Conservation (phyloP, 2,329 filamentous ascomycete genomes). For the Colletotrichum ledebouriae region DNA sequence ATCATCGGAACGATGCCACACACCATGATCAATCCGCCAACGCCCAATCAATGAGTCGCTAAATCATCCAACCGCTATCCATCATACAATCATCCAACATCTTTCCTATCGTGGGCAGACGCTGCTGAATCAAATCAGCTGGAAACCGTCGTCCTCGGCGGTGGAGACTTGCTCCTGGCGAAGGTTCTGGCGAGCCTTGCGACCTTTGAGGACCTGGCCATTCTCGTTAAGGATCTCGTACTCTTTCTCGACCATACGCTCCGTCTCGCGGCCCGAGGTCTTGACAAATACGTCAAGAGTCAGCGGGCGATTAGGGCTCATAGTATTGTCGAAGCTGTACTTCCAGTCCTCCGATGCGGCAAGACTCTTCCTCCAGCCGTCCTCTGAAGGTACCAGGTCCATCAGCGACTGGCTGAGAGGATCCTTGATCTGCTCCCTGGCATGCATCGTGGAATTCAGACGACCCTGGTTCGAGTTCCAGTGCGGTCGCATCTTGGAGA, state of each 20-base stretch:
- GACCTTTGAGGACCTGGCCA: slow-evolving; percentile 59
- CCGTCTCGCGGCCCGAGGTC: slow-evolving; percentile 55
- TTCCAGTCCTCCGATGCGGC: slow-evolving; percentile 52
- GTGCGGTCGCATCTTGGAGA: slow-evolving; percentile 53
- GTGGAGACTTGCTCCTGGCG: slow-evolving; percentile 49
- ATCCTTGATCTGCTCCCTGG: slow-evolving; percentile 54
- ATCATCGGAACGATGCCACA: background rate
- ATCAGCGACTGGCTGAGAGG: slow-evolving; percentile 52
- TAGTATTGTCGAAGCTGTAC: slow-evolving; percentile 59
- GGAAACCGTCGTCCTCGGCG: slow-evolving; percentile 57
- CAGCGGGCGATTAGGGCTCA: slow-evolving; percentile 55
- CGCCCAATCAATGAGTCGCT: slow-evolving; percentile 9
- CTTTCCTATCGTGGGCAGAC: background rate
- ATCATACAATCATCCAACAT: slow-evolving; percentile 4
- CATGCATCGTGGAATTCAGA: slow-evolving; percentile 52
- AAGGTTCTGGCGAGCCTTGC: slow-evolving; percentile 58
- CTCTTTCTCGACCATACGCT: slow-evolving; percentile 61
- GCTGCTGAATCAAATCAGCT: slow-evolving; percentile 51
- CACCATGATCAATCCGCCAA: slow-evolving; percentile 27
- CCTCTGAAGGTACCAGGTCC: slow-evolving; percentile 48
- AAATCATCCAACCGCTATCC: background rate
- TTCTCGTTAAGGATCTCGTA: slow-evolving; percentile 62
- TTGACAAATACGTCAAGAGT: slow-evolving; percentile 57
- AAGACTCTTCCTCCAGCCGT: slow-evolving; percentile 16
- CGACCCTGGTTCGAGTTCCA: slow-evolving; percentile 47